Evolutionary conservation across 2,329 filamentous ascomycete species (phyloP), one percentile per base, ranked within the genome.

Genomic region (Lithohypha guttulata): DNA sequence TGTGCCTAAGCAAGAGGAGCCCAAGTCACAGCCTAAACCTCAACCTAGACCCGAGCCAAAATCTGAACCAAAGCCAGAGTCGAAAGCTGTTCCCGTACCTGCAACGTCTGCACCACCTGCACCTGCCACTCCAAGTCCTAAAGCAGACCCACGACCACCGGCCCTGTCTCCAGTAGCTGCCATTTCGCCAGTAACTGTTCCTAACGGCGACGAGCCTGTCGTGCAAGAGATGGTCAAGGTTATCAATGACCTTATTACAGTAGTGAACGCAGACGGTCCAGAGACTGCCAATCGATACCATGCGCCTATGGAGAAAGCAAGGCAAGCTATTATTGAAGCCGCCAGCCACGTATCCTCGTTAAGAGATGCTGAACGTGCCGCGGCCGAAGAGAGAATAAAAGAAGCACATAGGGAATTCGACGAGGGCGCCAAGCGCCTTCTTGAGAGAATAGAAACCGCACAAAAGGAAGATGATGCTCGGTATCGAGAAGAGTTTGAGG

Each of bases 221-320:
- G 83, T 96, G 15, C 86, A 95, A 62, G 85, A 96, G 54, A 70
- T 98, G 4, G 85, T 93, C 43, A 89, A 84, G 65, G 89, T 94
- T 65, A 73, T 98, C 53, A 98, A 98, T 64, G 85, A 93, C 60
- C 81, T 98, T 53, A 94, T 98, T 56, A 79, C 84, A 6, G 84
- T 93, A 32, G 79, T 95, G 58, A 94, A 95, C 60, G 82, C 83
- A 42, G 89, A 94, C 58, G 76, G 80, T 45, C 30, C 44, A 3
- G 48, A 51, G 18, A 42, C 44, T 7, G 75, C 80, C 46, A 72
- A 72, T 51, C 85, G 81, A 60, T 94, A 91, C 63, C 77, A 76
- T 37, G 72, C 75, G 2, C 80, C 85, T 1, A 78, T 98, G 42
- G 68, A 73, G 51, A 87, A 91, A 68, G 87, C 89, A 46, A 96